Base-by-base conservation (phyloP, 208 protist genomes). In the Wallacemonas sp. region DNA sequence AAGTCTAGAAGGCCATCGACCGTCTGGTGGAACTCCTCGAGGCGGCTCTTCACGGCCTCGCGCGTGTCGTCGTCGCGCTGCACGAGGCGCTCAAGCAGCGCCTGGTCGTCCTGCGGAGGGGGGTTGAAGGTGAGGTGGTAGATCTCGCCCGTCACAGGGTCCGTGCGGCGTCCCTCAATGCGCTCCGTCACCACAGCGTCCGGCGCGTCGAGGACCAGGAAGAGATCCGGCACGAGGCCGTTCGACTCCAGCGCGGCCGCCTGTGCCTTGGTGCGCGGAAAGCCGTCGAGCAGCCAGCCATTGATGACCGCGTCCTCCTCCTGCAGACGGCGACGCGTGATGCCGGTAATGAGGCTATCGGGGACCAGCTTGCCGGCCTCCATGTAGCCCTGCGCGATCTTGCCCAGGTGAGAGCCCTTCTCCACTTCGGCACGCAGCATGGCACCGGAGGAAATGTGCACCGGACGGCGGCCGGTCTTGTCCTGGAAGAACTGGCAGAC, bases 281-380 rank as follows among this genome's bases (percentile, higher is more conserved):
- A 98, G 31, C 95, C 95, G 62, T 97, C 93, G 12, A 98, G 75
- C 61, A 98, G 72, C 86, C 90, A 98, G 22, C 95, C 95, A 41
- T 92, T 81, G 50, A 77, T 46, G 45, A 81, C 57, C 18, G 76
- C 88, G 48, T 97, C 90, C 16, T 86, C 81, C 61, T 87, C 29
- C 44, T 76, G 44, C 26, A 97, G 72, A 23, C 90, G 87, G n/a
- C 86, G 57, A 29, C 74, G 80, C 26, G 93, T 78, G 16, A 95
- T 74, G 42, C 72, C 46, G 46, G 80, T 77, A 65, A 96, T 82
- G 41, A 95, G 74, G 33, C 69, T 81, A 61, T 94, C 85, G 12
- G 89, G 88, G 25, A 97, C 89, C 42, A 95, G 76, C 28, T 88
- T 67, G 18, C 86, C 87, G 29, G 54, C 63, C 49, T 80, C 54